Percentiles rank a stretch among this genome's conserved stretches.
phyloP scores from a whole-genome alignment of 768 basidiomycete species.

The Leccinum ochraceum region DNA sequence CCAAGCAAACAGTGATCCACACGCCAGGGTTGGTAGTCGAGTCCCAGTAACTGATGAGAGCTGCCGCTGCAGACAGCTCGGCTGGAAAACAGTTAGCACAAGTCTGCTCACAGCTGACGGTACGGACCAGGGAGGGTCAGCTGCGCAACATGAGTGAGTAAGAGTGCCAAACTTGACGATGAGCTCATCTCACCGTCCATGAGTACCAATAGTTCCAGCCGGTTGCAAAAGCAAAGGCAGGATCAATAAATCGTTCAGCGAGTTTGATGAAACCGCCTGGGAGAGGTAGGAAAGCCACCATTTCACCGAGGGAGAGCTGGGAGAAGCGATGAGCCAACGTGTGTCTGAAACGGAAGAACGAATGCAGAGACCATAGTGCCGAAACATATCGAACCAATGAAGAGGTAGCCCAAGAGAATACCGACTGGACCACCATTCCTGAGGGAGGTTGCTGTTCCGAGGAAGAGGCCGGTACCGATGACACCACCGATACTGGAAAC shows the following conservation, averaged over 20 bases:
- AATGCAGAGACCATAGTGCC: constrained; percentile 35
- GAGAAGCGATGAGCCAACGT: not conserved
- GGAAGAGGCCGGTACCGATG: constrained; percentile 43
- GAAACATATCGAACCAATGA: constrained; percentile 40
- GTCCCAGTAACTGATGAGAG: constrained; percentile 53
- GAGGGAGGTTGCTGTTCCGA: constrained; percentile 37
- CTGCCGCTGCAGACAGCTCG: constrained; percentile 51
- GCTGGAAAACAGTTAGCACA: constrained; percentile 28
- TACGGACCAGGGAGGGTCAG: constrained; percentile 29
- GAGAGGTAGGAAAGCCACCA: constrained; percentile 46
- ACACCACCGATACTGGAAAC: constrained; percentile 36
- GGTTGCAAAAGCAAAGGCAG: constrained; percentile 45
- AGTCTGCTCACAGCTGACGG: not conserved
- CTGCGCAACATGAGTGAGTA: constrained; percentile 6
- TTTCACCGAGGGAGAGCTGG: constrained; percentile 44
- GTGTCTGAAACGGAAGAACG: not conserved
- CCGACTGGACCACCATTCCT: constrained; percentile 47
- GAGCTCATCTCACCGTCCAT: constrained; percentile 28
- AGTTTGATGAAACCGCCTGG: constrained; percentile 48
- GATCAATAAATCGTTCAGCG: constrained; percentile 50
- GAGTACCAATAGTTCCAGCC: constrained; percentile 46
- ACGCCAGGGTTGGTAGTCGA: constrained; percentile 41
- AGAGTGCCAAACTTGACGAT: constrained; percentile 2
- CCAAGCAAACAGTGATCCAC: constrained; percentile 54
- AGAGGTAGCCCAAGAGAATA: constrained; percentile 43